Evolutionary conservation across 116 monocot genomes (phyloP).

Genomic region (Cymodocea nodosa): DNA sequence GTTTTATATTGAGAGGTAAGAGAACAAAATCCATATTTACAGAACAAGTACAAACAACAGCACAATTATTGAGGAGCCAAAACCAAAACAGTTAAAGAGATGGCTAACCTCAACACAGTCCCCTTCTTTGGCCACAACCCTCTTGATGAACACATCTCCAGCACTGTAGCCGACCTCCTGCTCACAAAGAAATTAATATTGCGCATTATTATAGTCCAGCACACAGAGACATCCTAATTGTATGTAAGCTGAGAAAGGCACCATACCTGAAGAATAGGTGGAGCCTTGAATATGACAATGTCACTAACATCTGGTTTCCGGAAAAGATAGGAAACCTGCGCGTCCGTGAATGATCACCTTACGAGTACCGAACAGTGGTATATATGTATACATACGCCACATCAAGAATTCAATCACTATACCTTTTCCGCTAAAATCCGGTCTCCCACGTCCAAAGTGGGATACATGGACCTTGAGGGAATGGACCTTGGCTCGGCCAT

Average conservation of each 20-base stretch:
- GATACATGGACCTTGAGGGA: slow-evolving; percentile 80
- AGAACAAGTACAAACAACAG: neutral
- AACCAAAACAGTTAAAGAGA: neutral
- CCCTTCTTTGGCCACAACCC: slow-evolving; percentile 68
- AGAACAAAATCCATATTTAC: no score
- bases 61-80: neutral
- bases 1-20: no score
- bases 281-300: slow-evolving; percentile 59
- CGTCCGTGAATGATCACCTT: no score
- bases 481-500: slow-evolving; percentile 91
- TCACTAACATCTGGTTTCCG: slow-evolving; percentile 55
- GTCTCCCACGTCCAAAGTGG: slow-evolving; percentile 89
- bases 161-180: slow-evolving; percentile 43
- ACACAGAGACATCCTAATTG: neutral
- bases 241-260: neutral
- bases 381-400: no score
- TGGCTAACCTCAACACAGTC: slow-evolving; percentile 52
- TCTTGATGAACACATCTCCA: slow-evolving; percentile 74
- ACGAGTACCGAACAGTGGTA: no score
- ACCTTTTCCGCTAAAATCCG: slow-evolving; percentile 94
- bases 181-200: neutral
- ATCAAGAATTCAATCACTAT: slow-evolving; percentile 8
- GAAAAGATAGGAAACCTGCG: slow-evolving; percentile 68
- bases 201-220: neutral
- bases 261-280: slow-evolving; percentile 40